Evolutionary conservation across 108 stramenopile species (phyloP).

Genomic region (Conticribra guillardii): DNA sequence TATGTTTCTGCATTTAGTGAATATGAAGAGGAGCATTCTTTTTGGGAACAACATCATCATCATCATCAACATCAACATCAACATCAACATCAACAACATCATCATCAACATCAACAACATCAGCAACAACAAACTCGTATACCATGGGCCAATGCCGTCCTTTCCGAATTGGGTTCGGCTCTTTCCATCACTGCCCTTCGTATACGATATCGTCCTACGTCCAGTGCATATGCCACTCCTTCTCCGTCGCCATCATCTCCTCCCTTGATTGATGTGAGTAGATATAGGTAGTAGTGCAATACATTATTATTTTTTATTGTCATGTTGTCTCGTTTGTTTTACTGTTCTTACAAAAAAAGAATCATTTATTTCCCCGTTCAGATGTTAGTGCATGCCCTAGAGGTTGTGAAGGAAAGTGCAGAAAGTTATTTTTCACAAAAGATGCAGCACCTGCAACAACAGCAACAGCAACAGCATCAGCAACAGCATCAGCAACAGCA

Average conservation of each 20-base stretch:
- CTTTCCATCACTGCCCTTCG: conserved; percentile 63
- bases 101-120: conserved; percentile 1
- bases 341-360: too few species aligned
- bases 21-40: conserved; percentile 22
- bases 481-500: not conserved
- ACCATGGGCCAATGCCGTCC: conserved; percentile 48
- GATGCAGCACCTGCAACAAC: conserved; percentile 2
- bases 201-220: conserved; percentile 60
- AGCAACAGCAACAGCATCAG: too few species aligned
- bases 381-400: conserved; percentile 54
- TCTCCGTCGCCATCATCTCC: conserved; percentile 38
- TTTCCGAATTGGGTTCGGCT: conserved; percentile 66
- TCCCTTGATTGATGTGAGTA: conserved; percentile 66
- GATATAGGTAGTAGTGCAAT: too few species aligned
- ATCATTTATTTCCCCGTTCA: too few species aligned
- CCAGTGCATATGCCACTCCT: conserved; percentile 29
- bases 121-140: conserved; percentile 2
- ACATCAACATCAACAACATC: too few species aligned
- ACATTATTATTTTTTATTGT: too few species aligned
- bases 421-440: not conserved
- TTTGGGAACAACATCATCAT: not conserved
- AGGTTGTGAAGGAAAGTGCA: conserved; percentile 19
- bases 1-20: conserved; percentile 36
- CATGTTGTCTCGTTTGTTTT: too few species aligned
- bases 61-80: too few species aligned